A percentile compares a stretch with the other conserved stretches of the same genome.
phyloP scores from a whole-genome alignment of 352 stramenopile genomes.

The Globisporangium echinulatum region DNA sequence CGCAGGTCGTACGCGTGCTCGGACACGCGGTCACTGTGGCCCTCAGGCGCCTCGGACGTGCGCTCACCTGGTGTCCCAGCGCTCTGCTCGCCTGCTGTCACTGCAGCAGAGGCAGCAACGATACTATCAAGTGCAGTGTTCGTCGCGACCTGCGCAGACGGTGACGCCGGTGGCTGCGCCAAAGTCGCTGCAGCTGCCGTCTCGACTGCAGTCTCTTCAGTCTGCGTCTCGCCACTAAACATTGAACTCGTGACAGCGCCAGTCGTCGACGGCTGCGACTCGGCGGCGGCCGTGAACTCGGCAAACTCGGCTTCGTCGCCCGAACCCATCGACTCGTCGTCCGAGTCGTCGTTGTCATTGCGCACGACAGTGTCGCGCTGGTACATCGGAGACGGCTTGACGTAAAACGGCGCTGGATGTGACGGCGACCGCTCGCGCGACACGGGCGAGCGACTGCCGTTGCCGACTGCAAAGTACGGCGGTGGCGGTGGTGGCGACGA shows the following conservation, averaged over 20 bases:
- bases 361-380: slow-evolving; percentile 3
- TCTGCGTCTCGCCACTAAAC: too few relatives aligned
- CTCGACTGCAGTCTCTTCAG: too few relatives aligned
- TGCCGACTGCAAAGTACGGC: slow-evolving; percentile 7
- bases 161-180: too few relatives aligned
- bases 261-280: too few relatives aligned
- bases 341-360: slow-evolving; percentile 29
- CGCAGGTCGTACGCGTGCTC: slow-evolving; percentile 23
- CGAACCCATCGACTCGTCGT: slow-evolving; percentile 31
- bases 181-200: too few relatives aligned
- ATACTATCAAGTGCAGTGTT: too few relatives aligned
- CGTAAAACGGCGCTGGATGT: neutral
- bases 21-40: neutral
- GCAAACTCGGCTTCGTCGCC: slow-evolving; percentile 24
- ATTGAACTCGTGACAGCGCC: too few relatives aligned
- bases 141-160: neutral
- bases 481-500: neutral
- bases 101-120: too few relatives aligned
- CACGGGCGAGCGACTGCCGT: neutral
- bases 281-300: neutral
- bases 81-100: neutral
- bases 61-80: neutral
- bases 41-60: slow-evolving; percentile 1
- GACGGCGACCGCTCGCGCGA: neutral
- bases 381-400: neutral